Conservation (phyloP, 495 filamentous ascomycete species). For the Podospora conica region DNA sequence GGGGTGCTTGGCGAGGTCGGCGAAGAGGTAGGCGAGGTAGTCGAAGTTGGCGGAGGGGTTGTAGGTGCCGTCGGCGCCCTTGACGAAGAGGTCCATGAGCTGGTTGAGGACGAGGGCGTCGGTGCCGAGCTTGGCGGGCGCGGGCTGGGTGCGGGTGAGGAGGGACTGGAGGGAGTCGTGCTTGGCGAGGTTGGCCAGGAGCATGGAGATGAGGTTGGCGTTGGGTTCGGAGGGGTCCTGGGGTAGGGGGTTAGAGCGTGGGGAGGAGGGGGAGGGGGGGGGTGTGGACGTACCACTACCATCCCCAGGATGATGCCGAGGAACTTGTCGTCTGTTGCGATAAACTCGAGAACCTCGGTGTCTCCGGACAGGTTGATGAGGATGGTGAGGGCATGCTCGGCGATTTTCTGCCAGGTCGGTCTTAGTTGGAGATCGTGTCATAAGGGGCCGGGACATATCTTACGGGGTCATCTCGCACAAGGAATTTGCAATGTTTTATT, state of each 20-base stretch:
- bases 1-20: slow-evolving; percentile 76
- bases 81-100: slow-evolving; percentile 91
- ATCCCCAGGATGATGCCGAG: slow-evolving; percentile 63
- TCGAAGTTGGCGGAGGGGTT: slow-evolving; percentile 87
- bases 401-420: slow-evolving; percentile 57
- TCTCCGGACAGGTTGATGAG: slow-evolving; percentile 87
- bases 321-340: slow-evolving; percentile 77
- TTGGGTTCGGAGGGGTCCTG: slow-evolving; percentile 53
- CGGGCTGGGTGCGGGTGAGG: slow-evolving; percentile 53
- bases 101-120: slow-evolving; percentile 76
- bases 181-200: slow-evolving; percentile 87
- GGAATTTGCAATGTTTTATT: slow-evolving; percentile 80
- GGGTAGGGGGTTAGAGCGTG: background rate
- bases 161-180: slow-evolving; percentile 63
- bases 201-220: slow-evolving; percentile 81
- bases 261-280: slow-evolving; percentile 9
- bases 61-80: slow-evolving; percentile 70
- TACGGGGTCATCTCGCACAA: slow-evolving; percentile 75
- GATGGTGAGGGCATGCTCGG: slow-evolving; percentile 87
- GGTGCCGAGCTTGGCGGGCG: slow-evolving; percentile 57
- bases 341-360: slow-evolving; percentile 58
- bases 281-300: slow-evolving; percentile 61
- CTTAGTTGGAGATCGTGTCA: background rate
- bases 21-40: slow-evolving; percentile 89
- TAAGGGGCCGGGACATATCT: slow-evolving; percentile 20